These are phyloP conservation scores for Albugo laibachii DNA, from an alignment of 352 stramenopile species.

Conservation along the genomic window DNA sequence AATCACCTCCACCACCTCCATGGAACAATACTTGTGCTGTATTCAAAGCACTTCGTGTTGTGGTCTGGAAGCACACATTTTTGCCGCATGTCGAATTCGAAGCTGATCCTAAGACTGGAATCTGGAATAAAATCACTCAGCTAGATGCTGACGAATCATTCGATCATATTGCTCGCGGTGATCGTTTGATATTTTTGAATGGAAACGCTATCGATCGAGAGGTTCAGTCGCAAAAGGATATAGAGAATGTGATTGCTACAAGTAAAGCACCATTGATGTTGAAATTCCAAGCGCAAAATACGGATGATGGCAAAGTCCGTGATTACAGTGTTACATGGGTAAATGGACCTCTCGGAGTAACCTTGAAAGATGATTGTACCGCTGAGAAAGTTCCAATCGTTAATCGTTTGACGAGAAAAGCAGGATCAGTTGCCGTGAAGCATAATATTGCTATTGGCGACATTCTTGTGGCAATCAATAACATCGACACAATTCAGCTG, in stretches of 20 bases:
- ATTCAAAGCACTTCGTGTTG: constrained; percentile 56
- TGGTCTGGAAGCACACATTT: constrained; percentile 80
- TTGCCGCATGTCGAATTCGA: constrained; percentile 43
- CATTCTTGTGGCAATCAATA: constrained; percentile 75
- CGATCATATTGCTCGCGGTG: constrained; percentile 39
- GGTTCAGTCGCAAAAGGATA: constrained; percentile 34
- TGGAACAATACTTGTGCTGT: constrained; percentile 67
- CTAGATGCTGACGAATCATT: constrained; percentile 69
- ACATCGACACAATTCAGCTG: constrained; percentile 77
- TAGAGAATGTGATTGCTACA: constrained; percentile 51
- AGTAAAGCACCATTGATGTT: constrained; percentile 62
- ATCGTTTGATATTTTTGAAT: constrained; percentile 60
- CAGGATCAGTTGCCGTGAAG: constrained; percentile 67
- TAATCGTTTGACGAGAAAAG: constrained; percentile 72
- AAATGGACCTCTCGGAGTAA: constrained; percentile 69
- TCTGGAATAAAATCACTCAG: constrained; percentile 47
- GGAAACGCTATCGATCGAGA: constrained; percentile 39
- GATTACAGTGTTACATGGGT: constrained; percentile 77
- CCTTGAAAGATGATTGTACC: constrained; percentile 65
- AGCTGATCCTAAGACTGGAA: constrained; percentile 16
- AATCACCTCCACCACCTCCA: constrained; percentile 7
- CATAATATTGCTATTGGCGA: constrained; percentile 78
- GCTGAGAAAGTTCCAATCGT: constrained; percentile 77
- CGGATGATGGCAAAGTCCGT: constrained; percentile 43
- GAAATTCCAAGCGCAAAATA: constrained; percentile 49